Percentiles rank a stretch among this genome's conserved stretches.
Evolutionary conservation across 805 yeast genomes (phyloP).

Genomic region (Metschnikowia arizonensis): DNA sequence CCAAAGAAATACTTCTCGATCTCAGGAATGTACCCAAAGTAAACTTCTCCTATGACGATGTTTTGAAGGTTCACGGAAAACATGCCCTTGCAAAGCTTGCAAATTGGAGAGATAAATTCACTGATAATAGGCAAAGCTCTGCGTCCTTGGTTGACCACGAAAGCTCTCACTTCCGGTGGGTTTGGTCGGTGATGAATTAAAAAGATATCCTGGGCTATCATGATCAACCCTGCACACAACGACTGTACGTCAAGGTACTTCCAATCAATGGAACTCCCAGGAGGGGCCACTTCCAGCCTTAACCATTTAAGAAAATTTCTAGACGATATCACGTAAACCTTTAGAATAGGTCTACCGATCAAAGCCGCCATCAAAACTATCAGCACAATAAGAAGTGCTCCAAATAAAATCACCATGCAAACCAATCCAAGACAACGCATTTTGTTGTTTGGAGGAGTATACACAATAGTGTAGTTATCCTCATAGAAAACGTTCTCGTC

Average conservation of each 20-base stretch:
- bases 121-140: background rate
- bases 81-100: too few relatives aligned
- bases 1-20: conserved; percentile 12
- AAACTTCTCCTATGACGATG: conserved; percentile 1
- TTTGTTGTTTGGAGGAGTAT: conserved; percentile 78
- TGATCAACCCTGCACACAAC: conserved; percentile 11
- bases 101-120: background rate
- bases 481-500: conserved; percentile 38
- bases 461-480: conserved; percentile 65
- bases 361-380: conserved; percentile 22
- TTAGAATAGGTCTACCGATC: conserved; percentile 22
- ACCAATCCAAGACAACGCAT: conserved; percentile 50
- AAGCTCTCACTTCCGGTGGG: conserved; percentile 4
- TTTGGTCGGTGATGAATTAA: conserved; percentile 5
- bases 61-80: background rate
- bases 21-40: conserved; percentile 2
- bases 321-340: conserved; percentile 4
- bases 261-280: conserved; percentile 4
- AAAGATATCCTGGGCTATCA: conserved; percentile 2
- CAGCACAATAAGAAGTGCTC: conserved; percentile 27
- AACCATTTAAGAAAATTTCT: background rate
- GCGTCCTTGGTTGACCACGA: conserved; percentile 10
- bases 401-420: conserved; percentile 45
- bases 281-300: background rate
- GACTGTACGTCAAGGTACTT: conserved; percentile 8